Evolutionary conservation across 2,329 filamentous ascomycete species (phyloP).

Genomic region (Trichoderma semiorbis): DNA sequence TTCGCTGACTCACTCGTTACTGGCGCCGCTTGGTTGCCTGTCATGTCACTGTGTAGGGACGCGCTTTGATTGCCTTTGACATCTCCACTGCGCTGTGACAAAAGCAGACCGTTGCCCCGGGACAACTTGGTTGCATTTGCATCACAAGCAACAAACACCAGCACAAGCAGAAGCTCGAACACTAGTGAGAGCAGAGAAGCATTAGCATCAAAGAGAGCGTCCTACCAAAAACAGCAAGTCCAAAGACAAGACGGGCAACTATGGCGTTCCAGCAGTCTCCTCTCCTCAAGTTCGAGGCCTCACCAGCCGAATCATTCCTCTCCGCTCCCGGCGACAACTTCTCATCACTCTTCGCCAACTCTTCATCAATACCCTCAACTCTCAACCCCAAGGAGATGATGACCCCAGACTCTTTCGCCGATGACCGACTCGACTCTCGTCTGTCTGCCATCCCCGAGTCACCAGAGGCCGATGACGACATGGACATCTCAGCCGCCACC

Average conservation of each 20-base stretch:
- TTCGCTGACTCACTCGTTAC: slow-evolving; percentile 23
- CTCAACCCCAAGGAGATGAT: slow-evolving; percentile 49
- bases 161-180: neutral
- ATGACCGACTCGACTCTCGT: slow-evolving; percentile 29
- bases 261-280: slow-evolving; percentile 44
- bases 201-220: neutral
- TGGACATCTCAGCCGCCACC: neutral
- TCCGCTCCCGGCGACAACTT: slow-evolving; percentile 49
- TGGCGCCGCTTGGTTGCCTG: slow-evolving; percentile 22
- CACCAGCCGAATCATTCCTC: slow-evolving; percentile 52
- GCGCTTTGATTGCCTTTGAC: neutral
- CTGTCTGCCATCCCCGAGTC: slow-evolving; percentile 26
- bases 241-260: slow-evolving; percentile 20
- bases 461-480: neutral
- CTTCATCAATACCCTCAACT: slow-evolving; percentile 31
- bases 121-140: slow-evolving; percentile 16
- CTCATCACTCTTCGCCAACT: slow-evolving; percentile 45
- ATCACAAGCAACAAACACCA: neutral
- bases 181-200: neutral
- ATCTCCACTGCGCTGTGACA: slow-evolving; percentile 5
- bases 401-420: slow-evolving; percentile 43
- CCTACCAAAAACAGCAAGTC: neutral
- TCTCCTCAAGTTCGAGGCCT: slow-evolving; percentile 50
- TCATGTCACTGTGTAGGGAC: slow-evolving; percentile 22
- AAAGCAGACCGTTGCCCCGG: slow-evolving; percentile 16